Evolutionary conservation across 108 stramenopile genomes (phyloP).

Genomic region (Skeletonema tropicum): DNA sequence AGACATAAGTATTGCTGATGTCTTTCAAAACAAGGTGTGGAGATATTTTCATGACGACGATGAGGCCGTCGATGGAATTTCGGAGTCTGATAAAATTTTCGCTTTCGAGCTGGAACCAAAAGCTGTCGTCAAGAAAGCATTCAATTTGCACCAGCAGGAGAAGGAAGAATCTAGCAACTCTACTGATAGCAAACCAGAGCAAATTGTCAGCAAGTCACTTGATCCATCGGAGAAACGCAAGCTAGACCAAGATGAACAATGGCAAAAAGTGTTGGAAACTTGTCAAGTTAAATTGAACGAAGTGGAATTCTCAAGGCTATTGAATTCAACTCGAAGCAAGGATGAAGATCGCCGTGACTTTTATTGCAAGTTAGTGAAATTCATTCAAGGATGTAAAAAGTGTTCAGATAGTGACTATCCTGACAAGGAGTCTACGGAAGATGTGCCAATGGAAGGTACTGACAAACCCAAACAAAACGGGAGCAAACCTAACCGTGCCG

Average conservation of each 20-base stretch:
- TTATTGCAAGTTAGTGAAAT: not conserved
- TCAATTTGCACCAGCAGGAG: conserved; percentile 13
- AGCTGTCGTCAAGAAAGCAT: conserved; percentile 40
- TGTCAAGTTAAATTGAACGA: conserved; percentile 7
- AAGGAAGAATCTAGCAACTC: conserved; percentile 5
- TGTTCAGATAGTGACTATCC: conserved; percentile 38
- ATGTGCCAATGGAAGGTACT: conserved; percentile 1
- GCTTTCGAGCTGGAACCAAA: conserved; percentile 60
- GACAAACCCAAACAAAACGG: not conserved
- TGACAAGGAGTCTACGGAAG: not conserved
- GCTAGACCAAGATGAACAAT: conserved; percentile 57
- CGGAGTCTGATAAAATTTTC: conserved; percentile 70
- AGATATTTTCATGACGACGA: conserved; percentile 45
- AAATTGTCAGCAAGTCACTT: conserved; percentile 34
- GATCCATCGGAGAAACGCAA: conserved; percentile 43
- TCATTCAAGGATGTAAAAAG: conserved; percentile 23
- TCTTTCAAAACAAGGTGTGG: conserved; percentile 58
- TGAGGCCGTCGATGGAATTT: conserved; percentile 63
- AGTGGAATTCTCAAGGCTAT: not conserved
- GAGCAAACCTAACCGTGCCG: not conserved
- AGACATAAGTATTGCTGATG: conserved; percentile 64
- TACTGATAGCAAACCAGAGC: not conserved
- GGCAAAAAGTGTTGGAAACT: conserved; percentile 53
- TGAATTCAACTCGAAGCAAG: not conserved
- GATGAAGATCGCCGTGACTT: not conserved